These are phyloP conservation scores for Lepraria neglecta DNA, from an alignment of 495 filamentous ascomycete genomes.

Conservation along the genomic window DNA sequence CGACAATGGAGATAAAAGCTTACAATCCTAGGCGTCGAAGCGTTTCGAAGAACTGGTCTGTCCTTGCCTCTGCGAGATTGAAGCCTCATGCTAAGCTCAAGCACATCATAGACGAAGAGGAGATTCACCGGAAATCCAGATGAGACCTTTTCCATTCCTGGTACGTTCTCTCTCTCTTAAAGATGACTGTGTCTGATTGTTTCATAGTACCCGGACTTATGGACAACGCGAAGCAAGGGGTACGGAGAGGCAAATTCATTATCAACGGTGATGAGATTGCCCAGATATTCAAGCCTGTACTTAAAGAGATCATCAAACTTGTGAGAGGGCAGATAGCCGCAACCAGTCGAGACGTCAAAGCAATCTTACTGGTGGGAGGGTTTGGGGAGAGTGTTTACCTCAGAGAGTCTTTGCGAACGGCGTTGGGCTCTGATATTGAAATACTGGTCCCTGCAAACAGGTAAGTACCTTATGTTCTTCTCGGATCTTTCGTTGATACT, in stretches of 20 bases:
- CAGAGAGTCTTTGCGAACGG: constrained; percentile 28
- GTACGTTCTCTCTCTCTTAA: not conserved
- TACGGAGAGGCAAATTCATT: constrained; percentile 56
- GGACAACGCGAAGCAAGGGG: constrained; percentile 45
- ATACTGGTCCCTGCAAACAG: constrained; percentile 14
- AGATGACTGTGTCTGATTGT: not conserved
- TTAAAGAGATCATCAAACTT: constrained; percentile 28
- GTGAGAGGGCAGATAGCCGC: constrained; percentile 27
- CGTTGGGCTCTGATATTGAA: constrained; percentile 21
- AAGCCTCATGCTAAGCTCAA: not conserved
- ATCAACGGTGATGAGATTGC: constrained; percentile 53
- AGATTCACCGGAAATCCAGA: constrained; percentile 9
- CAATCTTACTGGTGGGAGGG: constrained; percentile 63
- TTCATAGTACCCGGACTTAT: constrained; percentile 13
- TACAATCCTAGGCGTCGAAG: constrained; percentile 4
- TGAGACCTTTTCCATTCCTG: constrained; percentile 19
- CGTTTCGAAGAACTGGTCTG: constrained; percentile 8
- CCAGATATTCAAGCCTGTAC: constrained; percentile 48
- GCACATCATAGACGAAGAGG: constrained; percentile 1
- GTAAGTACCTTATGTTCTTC: constrained; percentile 18
- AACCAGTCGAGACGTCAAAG: constrained; percentile 31
- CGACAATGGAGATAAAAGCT: not conserved
- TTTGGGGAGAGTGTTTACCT: constrained; percentile 65
- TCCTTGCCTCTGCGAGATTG: too few relatives aligned
- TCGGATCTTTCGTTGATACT: too few relatives aligned